phyloP scores from a whole-genome alignment of 2,329 filamentous ascomycete genomes.

The Septoria petroselini region DNA sequence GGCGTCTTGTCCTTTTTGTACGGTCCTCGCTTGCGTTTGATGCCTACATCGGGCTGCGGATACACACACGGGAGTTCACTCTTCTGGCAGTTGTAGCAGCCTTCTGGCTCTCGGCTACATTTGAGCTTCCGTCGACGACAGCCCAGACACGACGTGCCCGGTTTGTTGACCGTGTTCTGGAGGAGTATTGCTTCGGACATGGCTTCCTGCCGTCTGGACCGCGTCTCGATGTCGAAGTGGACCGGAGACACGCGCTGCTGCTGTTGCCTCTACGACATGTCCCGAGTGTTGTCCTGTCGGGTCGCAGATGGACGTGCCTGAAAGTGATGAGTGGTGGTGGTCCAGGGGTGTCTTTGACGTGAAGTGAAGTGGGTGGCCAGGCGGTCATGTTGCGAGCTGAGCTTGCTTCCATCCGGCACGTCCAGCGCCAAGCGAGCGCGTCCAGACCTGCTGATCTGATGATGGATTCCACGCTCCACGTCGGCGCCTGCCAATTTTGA shows the following conservation, averaged over 20 bases:
- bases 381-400: neutral
- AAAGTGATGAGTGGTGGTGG: too few relatives aligned
- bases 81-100: constrained; percentile 32
- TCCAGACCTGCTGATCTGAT: constrained; percentile 1
- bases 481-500: too few relatives aligned
- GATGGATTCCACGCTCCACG: neutral
- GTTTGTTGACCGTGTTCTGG: constrained; percentile 28
- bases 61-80: constrained; percentile 32
- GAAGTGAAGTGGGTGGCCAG: neutral
- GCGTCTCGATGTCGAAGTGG: too few relatives aligned
- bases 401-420: neutral
- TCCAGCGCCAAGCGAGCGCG: constrained; percentile 2
- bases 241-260: too few relatives aligned
- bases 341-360: too few relatives aligned
- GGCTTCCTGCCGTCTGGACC: neutral
- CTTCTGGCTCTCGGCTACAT: constrained; percentile 29
- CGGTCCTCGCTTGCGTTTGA: constrained; percentile 33
- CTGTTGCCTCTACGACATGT: too few relatives aligned
- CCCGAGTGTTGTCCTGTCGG: too few relatives aligned
- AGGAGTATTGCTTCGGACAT: constrained; percentile 24
- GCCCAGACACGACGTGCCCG: constrained; percentile 32
- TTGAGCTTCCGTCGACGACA: constrained; percentile 33
- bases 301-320: too few relatives aligned
- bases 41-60: constrained; percentile 27
- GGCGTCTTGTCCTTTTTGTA: constrained; percentile 35